Conservation (phyloP, 2,329 filamentous ascomycete genomes). For the Cadophora sp. region DNA sequence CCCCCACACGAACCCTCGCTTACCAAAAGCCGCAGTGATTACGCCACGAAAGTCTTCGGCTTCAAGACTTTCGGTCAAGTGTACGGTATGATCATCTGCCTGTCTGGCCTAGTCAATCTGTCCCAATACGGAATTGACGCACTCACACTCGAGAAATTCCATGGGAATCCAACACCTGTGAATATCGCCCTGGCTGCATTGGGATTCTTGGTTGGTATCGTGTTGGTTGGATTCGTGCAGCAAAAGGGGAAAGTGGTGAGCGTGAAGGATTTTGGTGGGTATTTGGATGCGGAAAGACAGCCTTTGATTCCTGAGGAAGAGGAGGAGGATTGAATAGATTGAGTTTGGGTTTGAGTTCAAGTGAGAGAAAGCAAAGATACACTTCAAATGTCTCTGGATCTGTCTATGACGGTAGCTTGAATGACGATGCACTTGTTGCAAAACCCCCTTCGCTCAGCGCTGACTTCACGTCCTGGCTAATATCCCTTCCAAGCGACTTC, state of each 20-base stretch:
- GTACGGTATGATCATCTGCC: constrained; percentile 24
- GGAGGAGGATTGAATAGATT: neutral
- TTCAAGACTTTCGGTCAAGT: constrained; percentile 25
- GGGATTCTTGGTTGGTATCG: constrained; percentile 18
- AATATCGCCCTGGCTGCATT: constrained; percentile 20
- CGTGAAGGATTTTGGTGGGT: constrained; percentile 3
- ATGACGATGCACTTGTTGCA: too few species aligned
- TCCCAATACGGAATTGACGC: constrained; percentile 23
- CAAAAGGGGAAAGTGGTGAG: constrained; percentile 10
- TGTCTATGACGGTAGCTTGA: too few species aligned
- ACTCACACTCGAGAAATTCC: constrained; percentile 21
- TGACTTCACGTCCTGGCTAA: too few species aligned
- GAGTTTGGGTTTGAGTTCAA: too few species aligned
- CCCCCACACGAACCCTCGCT: neutral
- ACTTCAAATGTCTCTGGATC: too few species aligned
- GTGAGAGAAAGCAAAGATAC: too few species aligned
- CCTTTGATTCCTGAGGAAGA: constrained; percentile 17
- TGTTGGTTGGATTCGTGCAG: constrained; percentile 20
- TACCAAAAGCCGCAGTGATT: constrained; percentile 10
- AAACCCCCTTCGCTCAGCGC: too few species aligned
- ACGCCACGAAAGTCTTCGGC: constrained; percentile 26
- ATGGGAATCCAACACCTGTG: constrained; percentile 23
- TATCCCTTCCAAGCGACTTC: too few species aligned
- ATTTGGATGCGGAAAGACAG: constrained; percentile 17
- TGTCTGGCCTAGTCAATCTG: constrained; percentile 25